phyloP scores from a whole-genome alignment of 2,329 filamentous ascomycete species.

The Shiraia sp. region DNA sequence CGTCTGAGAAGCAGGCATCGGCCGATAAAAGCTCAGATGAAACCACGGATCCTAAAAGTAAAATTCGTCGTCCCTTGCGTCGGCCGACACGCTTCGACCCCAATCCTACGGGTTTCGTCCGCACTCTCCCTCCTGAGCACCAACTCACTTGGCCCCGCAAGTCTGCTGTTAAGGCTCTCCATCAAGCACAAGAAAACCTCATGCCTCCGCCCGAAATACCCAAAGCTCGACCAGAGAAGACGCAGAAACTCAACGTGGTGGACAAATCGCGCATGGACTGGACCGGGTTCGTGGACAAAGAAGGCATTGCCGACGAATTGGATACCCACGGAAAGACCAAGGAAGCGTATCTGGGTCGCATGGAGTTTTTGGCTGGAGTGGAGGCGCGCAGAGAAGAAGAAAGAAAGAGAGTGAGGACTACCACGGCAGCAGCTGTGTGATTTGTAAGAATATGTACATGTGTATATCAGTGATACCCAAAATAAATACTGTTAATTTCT shows the following conservation, averaged over 20 bases:
- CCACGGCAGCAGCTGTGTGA: constrained; percentile 12
- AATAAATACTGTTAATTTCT: too few relatives aligned
- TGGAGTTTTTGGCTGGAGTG: constrained; percentile 65
- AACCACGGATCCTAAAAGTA: constrained; percentile 14
- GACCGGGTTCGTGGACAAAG: constrained; percentile 65
- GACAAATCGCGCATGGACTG: constrained; percentile 69
- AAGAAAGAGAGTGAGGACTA: constrained; percentile 52
- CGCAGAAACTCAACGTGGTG: constrained; percentile 66
- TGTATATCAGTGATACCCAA: too few relatives aligned
- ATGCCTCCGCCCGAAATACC: constrained; percentile 17
- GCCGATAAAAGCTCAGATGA: constrained; percentile 4
- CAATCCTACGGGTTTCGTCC: constrained; percentile 54
- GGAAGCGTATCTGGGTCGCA: constrained; percentile 63
- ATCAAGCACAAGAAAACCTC: constrained; percentile 13
- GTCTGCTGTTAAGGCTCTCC: constrained; percentile 1
- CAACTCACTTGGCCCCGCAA: constrained; percentile 48
- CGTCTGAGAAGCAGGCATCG: constrained; percentile 6
- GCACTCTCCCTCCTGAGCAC: constrained; percentile 49
- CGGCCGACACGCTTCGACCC: constrained; percentile 56
- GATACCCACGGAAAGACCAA: constrained; percentile 65
- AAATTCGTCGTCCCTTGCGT: constrained; percentile 37
- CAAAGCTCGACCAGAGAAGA: constrained; percentile 43
- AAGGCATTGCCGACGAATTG: constrained; percentile 65
- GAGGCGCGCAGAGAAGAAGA: constrained; percentile 62
- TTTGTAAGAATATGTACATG: not conserved